Evolutionary conservation across 495 filamentous ascomycete species (phyloP).

Genomic region (Hypomontagnella monticulosa): DNA sequence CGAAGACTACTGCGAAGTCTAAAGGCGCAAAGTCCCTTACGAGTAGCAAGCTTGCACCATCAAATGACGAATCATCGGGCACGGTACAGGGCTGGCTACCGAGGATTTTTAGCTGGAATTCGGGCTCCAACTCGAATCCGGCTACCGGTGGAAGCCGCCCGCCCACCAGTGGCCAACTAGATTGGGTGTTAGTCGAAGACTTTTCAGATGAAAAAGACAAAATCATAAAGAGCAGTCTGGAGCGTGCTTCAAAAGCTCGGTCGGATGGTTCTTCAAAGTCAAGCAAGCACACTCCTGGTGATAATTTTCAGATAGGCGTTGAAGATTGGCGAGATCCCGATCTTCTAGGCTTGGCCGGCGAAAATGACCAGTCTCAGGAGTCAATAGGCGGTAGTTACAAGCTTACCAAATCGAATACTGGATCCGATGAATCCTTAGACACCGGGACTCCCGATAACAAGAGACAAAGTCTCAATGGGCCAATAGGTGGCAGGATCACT

Average conservation of each 20-base stretch:
- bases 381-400: conserved; percentile 24
- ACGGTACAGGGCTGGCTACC: conserved; percentile 61
- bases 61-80: conserved; percentile 22
- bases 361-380: conserved; percentile 29
- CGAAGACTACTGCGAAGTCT: conserved; percentile 28
- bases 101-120: conserved; percentile 62
- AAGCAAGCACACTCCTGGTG: conserved; percentile 51
- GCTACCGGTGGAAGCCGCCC: conserved; percentile 61
- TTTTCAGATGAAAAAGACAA: conserved; percentile 67
- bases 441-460: conserved; percentile 44
- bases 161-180: conserved; percentile 83
- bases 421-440: conserved; percentile 29
- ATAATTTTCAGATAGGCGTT: conserved; percentile 89
- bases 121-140: conserved; percentile 47
- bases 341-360: conserved; percentile 58
- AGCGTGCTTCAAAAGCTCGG: conserved; percentile 47
- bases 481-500: conserved; percentile 75
- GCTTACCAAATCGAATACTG: conserved; percentile 31
- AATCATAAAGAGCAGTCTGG: conserved; percentile 48
- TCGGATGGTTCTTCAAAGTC: conserved; percentile 35
- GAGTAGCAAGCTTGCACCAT: conserved; percentile 15
- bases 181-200: conserved; percentile 77
- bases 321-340: conserved; percentile 94
- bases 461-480: conserved; percentile 48
- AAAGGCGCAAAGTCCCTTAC: conserved; percentile 27